These are phyloP conservation scores for Mortierella sp. DNA, from an alignment of 371 early-diverging fungal species.

Conservation along the genomic window DNA sequence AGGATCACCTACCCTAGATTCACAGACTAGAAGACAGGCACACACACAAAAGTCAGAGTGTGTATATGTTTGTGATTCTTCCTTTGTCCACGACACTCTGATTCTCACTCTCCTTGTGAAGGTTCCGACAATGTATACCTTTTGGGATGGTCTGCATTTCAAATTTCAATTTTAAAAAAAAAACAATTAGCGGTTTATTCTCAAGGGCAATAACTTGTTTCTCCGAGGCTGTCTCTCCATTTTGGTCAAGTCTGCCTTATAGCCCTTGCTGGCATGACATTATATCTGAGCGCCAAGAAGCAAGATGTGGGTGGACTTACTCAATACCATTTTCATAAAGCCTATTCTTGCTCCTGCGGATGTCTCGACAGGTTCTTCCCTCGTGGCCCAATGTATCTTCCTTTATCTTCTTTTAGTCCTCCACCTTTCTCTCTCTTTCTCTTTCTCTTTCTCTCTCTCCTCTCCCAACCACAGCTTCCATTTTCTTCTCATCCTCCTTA, in stretches of 20 bases:
- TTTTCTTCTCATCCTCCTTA: too few relatives aligned
- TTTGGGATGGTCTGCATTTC: background rate
- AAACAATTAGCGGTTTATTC: background rate
- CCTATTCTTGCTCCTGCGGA: too few relatives aligned
- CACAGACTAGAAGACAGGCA: background rate
- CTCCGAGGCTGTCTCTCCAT: background rate
- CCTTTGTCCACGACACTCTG: background rate
- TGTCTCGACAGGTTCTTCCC: background rate
- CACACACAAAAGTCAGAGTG: too few relatives aligned
- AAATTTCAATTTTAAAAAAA: background rate
- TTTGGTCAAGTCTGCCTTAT: conserved; percentile 4
- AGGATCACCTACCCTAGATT: too few relatives aligned
- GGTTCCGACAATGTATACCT: too few relatives aligned
- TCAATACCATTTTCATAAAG: too few relatives aligned
- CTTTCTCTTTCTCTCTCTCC: background rate
- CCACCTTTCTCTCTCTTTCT: background rate
- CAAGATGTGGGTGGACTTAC: too few relatives aligned
- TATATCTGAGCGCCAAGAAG: too few relatives aligned
- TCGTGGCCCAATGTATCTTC: background rate
- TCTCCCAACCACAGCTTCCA: background rate
- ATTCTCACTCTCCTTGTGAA: background rate
- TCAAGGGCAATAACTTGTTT: background rate
- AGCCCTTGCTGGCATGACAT: background rate
- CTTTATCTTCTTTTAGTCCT: background rate
- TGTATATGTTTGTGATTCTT: background rate